phyloP scores from a whole-genome alignment of 2,329 filamentous ascomycete species.

The Coccinonectria pachysandricola region DNA sequence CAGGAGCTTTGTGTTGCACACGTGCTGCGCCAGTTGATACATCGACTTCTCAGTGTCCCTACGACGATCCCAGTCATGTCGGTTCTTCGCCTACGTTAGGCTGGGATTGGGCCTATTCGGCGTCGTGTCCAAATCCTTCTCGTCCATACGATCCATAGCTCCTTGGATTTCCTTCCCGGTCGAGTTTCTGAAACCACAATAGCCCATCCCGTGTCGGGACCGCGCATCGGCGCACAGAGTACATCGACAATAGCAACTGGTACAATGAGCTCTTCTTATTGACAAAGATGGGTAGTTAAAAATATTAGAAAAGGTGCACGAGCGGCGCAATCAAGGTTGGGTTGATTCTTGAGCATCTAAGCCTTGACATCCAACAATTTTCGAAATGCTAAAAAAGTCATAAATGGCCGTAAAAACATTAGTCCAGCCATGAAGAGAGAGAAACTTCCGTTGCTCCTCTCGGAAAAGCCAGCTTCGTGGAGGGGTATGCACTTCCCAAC shows the following conservation, averaged over 20 bases:
- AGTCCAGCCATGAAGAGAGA: conserved; percentile 1
- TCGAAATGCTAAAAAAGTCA: conserved; percentile 52
- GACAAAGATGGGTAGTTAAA: no score
- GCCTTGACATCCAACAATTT: conserved; percentile 44
- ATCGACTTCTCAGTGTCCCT: no score
- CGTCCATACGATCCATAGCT: conserved; percentile 15
- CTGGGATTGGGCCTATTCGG: background rate
- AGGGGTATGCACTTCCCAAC: no score
- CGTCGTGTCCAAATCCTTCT: conserved; percentile 18
- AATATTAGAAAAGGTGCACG: no score
- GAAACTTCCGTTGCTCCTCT: conserved; percentile 2
- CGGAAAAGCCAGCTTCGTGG: conserved; percentile 3
- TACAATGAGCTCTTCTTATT: no score
- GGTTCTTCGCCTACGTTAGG: no score
- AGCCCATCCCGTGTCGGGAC: conserved; percentile 15
- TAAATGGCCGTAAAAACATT: conserved; percentile 10
- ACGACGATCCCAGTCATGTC: no score
- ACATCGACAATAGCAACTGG: conserved; percentile 25
- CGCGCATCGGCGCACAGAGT: conserved; percentile 12
- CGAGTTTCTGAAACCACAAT: conserved; percentile 18
- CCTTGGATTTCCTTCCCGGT: conserved; percentile 21
- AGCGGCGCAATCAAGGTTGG: conserved; percentile 50
- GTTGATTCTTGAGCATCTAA: conserved; percentile 21
- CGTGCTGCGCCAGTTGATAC: no score
- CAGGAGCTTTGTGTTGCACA: no score